These are phyloP conservation scores for Dictyostelium firmibasis DNA, from an alignment of 78 protist genomes.

Conservation along the genomic window DNA sequence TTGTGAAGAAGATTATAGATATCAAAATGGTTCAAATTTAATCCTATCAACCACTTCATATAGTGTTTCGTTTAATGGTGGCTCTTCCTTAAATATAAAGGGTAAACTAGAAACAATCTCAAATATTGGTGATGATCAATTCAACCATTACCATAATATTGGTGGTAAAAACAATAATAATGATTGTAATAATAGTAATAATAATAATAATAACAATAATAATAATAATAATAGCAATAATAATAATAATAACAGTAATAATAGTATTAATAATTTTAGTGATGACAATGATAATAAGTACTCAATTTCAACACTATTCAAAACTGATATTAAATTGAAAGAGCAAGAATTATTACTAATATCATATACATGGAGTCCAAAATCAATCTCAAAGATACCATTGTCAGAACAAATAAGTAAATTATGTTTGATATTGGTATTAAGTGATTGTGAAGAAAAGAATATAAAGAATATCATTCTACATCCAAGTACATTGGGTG, in stretches of 20 bases:
- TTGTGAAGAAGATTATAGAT: neutral
- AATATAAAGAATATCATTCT: neutral
- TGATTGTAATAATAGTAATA: too few relatives aligned
- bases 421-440: neutral
- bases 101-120: neutral
- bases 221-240: neutral
- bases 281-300: neutral
- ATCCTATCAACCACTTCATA: neutral
- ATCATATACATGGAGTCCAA: neutral
- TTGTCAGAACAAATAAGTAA: neutral
- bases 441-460: neutral
- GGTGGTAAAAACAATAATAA: too few relatives aligned
- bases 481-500: neutral
- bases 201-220: neutral
- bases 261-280: neutral
- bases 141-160: neutral
- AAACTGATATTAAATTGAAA: neutral
- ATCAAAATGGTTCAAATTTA: neutral
- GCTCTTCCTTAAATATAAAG: neutral
- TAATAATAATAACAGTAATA: neutral
- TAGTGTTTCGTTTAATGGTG: neutral
- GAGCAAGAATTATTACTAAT: neutral
- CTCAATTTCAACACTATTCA: constrained; percentile 3
- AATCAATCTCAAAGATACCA: neutral
- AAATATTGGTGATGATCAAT: neutral